A percentile compares a stretch with the other conserved stretches of the same genome.
Evolutionary conservation across 257 asterid genomes (phyloP).

Genomic region (Przewalskia tangutica): DNA sequence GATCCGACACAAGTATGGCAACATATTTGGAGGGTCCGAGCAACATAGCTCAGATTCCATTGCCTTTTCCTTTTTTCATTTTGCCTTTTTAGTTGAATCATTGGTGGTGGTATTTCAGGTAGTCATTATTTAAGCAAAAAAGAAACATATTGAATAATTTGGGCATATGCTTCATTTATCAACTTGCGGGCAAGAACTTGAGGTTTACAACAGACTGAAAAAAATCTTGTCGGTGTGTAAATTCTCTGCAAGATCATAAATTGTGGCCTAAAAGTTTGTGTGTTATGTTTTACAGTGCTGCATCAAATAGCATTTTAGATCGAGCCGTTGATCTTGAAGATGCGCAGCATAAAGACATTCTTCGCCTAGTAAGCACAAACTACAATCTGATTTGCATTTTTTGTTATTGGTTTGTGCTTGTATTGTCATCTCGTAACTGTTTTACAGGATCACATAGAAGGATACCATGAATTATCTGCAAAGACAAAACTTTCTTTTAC

Average conservation of each 20-base stretch:
- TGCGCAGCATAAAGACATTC: slow-evolving; percentile 54
- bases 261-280: neutral
- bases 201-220: neutral
- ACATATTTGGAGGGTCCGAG: too few relatives aligned
- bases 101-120: neutral
- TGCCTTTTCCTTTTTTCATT: too few relatives aligned
- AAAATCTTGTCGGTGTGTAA: too few relatives aligned
- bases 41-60: too few relatives aligned
- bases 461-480: slow-evolving; percentile 74
- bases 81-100: too few relatives aligned
- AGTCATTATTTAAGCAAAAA: neutral
- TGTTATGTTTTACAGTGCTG: slow-evolving; percentile 31
- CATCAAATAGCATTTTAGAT: slow-evolving; percentile 63
- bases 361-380: slow-evolving; percentile 46
- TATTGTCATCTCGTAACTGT: neutral
- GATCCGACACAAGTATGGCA: too few relatives aligned
- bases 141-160: neutral
- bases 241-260: neutral
- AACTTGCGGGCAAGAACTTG: neutral
- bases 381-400: neutral
- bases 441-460: slow-evolving; percentile 65
- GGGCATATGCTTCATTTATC: neutral
- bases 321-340: slow-evolving; percentile 65
- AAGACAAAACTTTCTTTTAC: slow-evolving; percentile 69
- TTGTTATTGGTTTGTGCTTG: neutral